phyloP scores from a whole-genome alignment of 306 rosid species.

The Vicia faba region DNA sequence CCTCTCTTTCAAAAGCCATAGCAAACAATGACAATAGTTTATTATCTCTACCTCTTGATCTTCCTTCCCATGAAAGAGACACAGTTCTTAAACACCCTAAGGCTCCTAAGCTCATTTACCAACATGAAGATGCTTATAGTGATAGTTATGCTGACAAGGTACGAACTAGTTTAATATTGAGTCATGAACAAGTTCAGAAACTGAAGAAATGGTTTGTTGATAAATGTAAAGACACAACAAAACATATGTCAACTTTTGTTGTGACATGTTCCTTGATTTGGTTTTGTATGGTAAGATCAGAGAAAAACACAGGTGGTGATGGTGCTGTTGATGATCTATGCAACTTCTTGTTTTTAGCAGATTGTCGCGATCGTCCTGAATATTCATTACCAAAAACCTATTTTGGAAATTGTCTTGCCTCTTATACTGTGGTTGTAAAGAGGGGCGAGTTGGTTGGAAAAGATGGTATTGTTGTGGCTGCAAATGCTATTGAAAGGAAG shows the following conservation, averaged over 20 bases:
- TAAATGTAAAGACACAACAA: neutral
- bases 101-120: neutral
- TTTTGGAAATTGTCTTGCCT: constrained; percentile 49
- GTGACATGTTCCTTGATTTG: constrained; percentile 42
- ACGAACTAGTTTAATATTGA: constrained; percentile 17
- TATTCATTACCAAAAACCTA: constrained; percentile 40
- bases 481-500: constrained; percentile 36
- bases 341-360: constrained; percentile 41
- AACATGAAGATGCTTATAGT: too few relatives aligned
- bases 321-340: constrained; percentile 12
- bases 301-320: constrained; percentile 6
- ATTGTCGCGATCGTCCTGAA: constrained; percentile 43
- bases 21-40: neutral
- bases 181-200: constrained; percentile 11
- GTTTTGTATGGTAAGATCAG: constrained; percentile 34
- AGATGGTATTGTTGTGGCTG: constrained; percentile 37
- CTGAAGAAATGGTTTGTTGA: constrained; percentile 9
- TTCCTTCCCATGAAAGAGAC: constrained; percentile 29
- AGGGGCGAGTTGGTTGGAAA: constrained; percentile 39
- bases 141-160: neutral
- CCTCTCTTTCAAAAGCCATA: constrained; percentile 23
- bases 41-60: neutral
- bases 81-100: neutral
- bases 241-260: constrained; percentile 39
- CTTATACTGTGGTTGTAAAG: constrained; percentile 10